A percentile compares a stretch with the other conserved stretches of the same genome.
Evolutionary conservation across 192 early-diverging fungal species (phyloP).

Genomic region (Coemansia sp.): DNA sequence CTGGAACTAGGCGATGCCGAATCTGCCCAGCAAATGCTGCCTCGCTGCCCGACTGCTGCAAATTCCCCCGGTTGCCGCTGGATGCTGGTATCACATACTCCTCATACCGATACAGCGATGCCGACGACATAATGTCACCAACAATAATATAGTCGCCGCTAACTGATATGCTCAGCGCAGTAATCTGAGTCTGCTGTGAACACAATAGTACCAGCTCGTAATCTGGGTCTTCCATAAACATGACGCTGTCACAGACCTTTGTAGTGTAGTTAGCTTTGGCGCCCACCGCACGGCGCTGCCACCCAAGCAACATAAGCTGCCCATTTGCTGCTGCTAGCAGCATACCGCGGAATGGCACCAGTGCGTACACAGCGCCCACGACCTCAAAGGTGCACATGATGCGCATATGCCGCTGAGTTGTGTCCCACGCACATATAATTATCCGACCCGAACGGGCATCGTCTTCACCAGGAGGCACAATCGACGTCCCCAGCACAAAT

Average conservation of each 20-base stretch:
- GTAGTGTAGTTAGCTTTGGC: background rate
- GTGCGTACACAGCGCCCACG: slow-evolving; percentile 64
- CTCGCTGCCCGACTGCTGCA: background rate
- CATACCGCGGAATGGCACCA: slow-evolving; percentile 59
- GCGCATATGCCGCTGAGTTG: slow-evolving; percentile 46
- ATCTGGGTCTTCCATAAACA: slow-evolving; percentile 11
- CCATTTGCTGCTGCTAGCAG: slow-evolving; percentile 70
- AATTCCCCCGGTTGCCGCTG: background rate
- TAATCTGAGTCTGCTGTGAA: slow-evolving; percentile 58
- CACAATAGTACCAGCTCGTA: slow-evolving; percentile 33
- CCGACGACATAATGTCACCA: slow-evolving; percentile 83
- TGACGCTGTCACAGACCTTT: background rate
- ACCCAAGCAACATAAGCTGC: slow-evolving; percentile 34
- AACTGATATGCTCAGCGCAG: slow-evolving; percentile 59
- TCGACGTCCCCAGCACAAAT: slow-evolving; percentile 76
- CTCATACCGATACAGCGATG: slow-evolving; percentile 58
- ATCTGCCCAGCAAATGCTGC: background rate
- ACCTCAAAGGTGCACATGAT: slow-evolving; percentile 56
- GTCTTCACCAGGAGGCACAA: slow-evolving; percentile 57
- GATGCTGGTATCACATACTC: slow-evolving; percentile 4
- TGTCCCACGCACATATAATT: slow-evolving; percentile 62
- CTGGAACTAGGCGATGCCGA: slow-evolving; percentile 25
- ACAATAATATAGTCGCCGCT: slow-evolving; percentile 71
- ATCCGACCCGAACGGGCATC: slow-evolving; percentile 74
- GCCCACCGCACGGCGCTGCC: slow-evolving; percentile 20